Evolutionary conservation across 176 grass and related monocot species (phyloP).

Genomic region (Chloris gayana): DNA sequence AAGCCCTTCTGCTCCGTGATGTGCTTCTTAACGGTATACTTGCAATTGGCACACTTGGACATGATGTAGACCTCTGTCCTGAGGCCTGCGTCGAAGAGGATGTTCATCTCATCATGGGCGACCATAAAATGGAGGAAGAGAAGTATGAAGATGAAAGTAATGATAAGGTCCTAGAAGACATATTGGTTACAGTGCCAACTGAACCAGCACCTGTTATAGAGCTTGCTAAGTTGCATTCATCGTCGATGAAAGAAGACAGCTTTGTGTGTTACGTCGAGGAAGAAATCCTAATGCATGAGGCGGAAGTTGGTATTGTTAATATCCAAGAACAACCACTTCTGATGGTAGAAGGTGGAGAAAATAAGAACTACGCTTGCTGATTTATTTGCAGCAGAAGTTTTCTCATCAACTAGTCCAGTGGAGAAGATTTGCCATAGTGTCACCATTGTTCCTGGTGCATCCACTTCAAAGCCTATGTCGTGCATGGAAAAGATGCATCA

Average conservation of each 20-base stretch:
- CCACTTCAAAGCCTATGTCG: slow-evolving; percentile 37
- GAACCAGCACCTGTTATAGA: slow-evolving; percentile 30
- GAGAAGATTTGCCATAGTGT: slow-evolving; percentile 36
- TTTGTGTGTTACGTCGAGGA: slow-evolving; percentile 38
- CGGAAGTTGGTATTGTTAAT: slow-evolving; percentile 39
- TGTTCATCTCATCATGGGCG: slow-evolving; percentile 18
- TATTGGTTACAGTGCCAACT: slow-evolving; percentile 14
- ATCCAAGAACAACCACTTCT: slow-evolving; percentile 79
- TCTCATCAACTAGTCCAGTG: slow-evolving; percentile 39
- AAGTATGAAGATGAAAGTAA: slow-evolving; percentile 40
- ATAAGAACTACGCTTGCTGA: slow-evolving; percentile 93
- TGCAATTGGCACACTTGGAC: slow-evolving; percentile 85
- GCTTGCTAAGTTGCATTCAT: slow-evolving; percentile 45
- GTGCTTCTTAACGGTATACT: slow-evolving; percentile 81
- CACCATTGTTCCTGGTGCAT: slow-evolving; percentile 17
- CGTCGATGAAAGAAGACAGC: slow-evolving; percentile 48
- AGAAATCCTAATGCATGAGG: slow-evolving; percentile 29
- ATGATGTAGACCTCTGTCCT: slow-evolving; percentile 47
- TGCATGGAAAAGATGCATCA: slow-evolving; percentile 54
- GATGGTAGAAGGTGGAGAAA: slow-evolving; percentile 68
- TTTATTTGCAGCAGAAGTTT: slow-evolving; percentile 81
- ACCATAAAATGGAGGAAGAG: slow-evolving; percentile 42
- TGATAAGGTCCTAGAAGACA: slow-evolving; percentile 14
- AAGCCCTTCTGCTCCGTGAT: slow-evolving; percentile 85
- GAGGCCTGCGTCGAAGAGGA: slow-evolving; percentile 42